Percentiles rank a stretch among this genome's conserved stretches.
Conservation (phyloP, 2,329 filamentous ascomycete genomes). For the Mycogone perniciosa region DNA sequence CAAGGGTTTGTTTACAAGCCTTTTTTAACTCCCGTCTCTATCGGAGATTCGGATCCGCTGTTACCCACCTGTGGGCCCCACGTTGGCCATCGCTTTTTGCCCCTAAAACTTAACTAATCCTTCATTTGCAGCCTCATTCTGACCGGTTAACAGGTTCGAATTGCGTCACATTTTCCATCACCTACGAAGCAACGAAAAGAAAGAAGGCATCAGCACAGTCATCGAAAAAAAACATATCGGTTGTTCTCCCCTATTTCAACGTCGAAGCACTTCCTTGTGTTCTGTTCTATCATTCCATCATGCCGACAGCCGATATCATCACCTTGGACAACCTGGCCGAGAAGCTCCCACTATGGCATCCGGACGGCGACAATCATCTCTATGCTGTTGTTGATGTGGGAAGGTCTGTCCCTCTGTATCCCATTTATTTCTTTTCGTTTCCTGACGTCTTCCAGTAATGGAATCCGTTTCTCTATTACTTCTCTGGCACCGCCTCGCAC, state of each 20-base stretch:
- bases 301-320: conserved; percentile 37
- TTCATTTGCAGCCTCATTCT: conserved; percentile 4
- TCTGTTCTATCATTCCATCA: conserved; percentile 11
- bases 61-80: conserved; percentile 8
- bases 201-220: too few relatives aligned
- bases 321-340: conserved; percentile 46
- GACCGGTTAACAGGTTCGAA: conserved; percentile 1
- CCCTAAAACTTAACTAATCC: conserved; percentile 1
- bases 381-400: conserved; percentile 56
- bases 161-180: too few relatives aligned
- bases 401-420: conserved; percentile 35
- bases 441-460: conserved; percentile 55
- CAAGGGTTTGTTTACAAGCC: not conserved
- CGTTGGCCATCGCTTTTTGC: conserved; percentile 6
- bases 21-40: conserved; percentile 1
- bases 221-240: too few relatives aligned
- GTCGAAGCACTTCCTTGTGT: too few relatives aligned
- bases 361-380: conserved; percentile 41
- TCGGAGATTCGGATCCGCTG: conserved; percentile 10
- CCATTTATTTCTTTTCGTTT: conserved; percentile 2
- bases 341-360: conserved; percentile 44
- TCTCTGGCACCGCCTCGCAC: conserved; percentile 65
- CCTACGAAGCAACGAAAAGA: too few relatives aligned
- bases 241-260: too few relatives aligned
- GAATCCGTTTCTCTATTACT: conserved; percentile 86